Conservation (phyloP, 1,139 yeast species). For the Saccharomyces uvarum region DNA sequence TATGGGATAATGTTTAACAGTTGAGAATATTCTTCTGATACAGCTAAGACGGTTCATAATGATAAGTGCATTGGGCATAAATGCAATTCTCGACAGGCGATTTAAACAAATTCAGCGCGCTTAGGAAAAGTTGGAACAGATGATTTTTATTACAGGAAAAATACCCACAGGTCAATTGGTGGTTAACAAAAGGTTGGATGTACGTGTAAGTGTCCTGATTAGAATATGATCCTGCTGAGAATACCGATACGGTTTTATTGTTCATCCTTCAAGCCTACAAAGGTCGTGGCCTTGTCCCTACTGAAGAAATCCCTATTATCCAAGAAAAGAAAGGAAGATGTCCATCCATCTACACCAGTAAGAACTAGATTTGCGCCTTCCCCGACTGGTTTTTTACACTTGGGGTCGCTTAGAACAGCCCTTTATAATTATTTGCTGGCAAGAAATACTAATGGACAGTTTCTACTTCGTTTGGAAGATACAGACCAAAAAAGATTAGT, state of each 20-base stretch:
- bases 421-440: conserved; percentile 82
- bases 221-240: neutral
- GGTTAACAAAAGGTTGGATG: neutral
- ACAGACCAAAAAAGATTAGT: conserved; percentile 80
- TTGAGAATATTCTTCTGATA: neutral
- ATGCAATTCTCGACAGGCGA: neutral
- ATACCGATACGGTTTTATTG: neutral
- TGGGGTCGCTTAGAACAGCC: conserved; percentile 92
- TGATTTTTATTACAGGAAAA: neutral
- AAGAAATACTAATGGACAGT: conserved; percentile 68
- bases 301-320: conserved; percentile 16
- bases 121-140: neutral
- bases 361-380: conserved; percentile 96
- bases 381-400: conserved; percentile 87
- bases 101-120: neutral
- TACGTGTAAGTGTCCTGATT: neutral
- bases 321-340: conserved; percentile 21
- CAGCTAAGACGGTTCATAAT: neutral
- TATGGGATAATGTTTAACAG: neutral
- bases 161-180: neutral
- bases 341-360: conserved; percentile 53
- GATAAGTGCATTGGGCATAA: neutral
- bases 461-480: conserved; percentile 78
- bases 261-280: neutral
- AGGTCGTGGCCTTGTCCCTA: conserved; percentile 1